Evolutionary conservation across 495 filamentous ascomycete genomes (phyloP).

Genomic region (Chlorociboria aeruginascens): DNA sequence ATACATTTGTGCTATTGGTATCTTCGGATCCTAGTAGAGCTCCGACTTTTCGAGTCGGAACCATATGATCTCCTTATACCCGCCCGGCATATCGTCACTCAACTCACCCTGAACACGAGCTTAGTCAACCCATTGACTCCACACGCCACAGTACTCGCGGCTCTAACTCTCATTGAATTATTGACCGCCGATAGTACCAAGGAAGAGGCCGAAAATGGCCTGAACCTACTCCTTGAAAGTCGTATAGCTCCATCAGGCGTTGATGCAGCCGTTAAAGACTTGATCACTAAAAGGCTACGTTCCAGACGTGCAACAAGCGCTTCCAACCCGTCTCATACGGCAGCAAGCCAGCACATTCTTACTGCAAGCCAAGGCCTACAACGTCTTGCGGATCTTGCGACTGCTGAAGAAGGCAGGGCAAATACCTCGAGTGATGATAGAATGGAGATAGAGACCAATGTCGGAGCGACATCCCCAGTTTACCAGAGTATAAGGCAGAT

Average conservation of each 20-base stretch:
- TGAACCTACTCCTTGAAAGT: slow-evolving; percentile 15
- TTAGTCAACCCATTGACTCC: slow-evolving; percentile 56
- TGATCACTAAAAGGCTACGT: slow-evolving; percentile 29
- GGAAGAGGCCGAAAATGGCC: slow-evolving; percentile 22
- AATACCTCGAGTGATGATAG: slow-evolving; percentile 6
- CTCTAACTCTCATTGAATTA: slow-evolving; percentile 57
- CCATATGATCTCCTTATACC: slow-evolving; percentile 50
- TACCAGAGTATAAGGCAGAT: too few relatives aligned
- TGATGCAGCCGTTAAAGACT: slow-evolving; percentile 25
- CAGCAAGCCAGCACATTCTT: slow-evolving; percentile 14
- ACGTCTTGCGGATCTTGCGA: slow-evolving; percentile 53
- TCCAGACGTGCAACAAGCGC: slow-evolving; percentile 15
- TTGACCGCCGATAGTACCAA: slow-evolving; percentile 28
- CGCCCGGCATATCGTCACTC: slow-evolving; percentile 42
- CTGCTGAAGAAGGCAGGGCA: slow-evolving; percentile 22
- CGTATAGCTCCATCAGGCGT: slow-evolving; percentile 4
- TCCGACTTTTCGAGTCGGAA: slow-evolving; percentile 42
- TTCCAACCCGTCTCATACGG: not conserved
- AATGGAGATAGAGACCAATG: not conserved
- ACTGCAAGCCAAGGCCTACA: slow-evolving; percentile 37
- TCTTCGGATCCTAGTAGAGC: slow-evolving; percentile 47
- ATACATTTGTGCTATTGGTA: slow-evolving; percentile 69
- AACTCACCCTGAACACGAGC: slow-evolving; percentile 43
- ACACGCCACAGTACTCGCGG: slow-evolving; percentile 56
- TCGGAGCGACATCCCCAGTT: too few relatives aligned